A percentile compares a stretch with the other conserved stretches of the same genome.
phyloP scores from a whole-genome alignment of 371 early-diverging fungal genomes.

The Mucor plumbeus region DNA sequence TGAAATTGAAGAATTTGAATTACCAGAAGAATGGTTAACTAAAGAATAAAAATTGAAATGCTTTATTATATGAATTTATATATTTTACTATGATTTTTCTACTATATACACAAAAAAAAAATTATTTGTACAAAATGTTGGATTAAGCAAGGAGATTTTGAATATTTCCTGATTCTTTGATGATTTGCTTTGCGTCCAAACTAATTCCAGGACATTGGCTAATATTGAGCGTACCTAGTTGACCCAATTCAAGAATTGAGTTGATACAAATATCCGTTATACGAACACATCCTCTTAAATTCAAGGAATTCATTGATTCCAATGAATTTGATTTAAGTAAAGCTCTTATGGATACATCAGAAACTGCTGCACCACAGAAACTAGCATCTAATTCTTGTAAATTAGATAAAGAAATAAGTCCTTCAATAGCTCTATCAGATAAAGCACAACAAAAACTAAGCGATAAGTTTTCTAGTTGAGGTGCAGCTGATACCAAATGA shows the following conservation, averaged over 20 bases:
- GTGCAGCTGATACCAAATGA: slow-evolving; percentile 58
- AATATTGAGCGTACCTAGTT: slow-evolving; percentile 29
- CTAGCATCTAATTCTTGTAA: slow-evolving; percentile 67
- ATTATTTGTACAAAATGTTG: slow-evolving; percentile 1
- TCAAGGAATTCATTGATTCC: slow-evolving; percentile 14
- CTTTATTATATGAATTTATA: neutral
- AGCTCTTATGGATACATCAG: slow-evolving; percentile 60
- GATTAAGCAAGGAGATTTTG: slow-evolving; percentile 23
- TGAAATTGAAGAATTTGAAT: slow-evolving; percentile 47
- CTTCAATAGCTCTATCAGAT: slow-evolving; percentile 65
- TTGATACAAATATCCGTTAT: slow-evolving; percentile 63
- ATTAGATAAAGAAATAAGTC: slow-evolving; percentile 48
- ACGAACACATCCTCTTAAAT: slow-evolving; percentile 65
- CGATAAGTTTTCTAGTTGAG: slow-evolving; percentile 48
- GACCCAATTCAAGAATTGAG: slow-evolving; percentile 29
- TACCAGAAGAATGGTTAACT: slow-evolving; percentile 29
- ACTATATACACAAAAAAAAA: slow-evolving; percentile 9
- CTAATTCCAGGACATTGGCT: slow-evolving; percentile 41
- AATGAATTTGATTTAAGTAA: slow-evolving; percentile 33
- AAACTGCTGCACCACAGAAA: slow-evolving; percentile 81
- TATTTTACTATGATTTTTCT: neutral
- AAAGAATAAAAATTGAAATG: neutral
- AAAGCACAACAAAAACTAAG: slow-evolving; percentile 85
- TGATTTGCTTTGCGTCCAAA: slow-evolving; percentile 16
- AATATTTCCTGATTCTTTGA: slow-evolving; percentile 22